These are phyloP conservation scores for Kazachstania africana DNA, from an alignment of 805 yeast genomes.

Conservation along the genomic window DNA sequence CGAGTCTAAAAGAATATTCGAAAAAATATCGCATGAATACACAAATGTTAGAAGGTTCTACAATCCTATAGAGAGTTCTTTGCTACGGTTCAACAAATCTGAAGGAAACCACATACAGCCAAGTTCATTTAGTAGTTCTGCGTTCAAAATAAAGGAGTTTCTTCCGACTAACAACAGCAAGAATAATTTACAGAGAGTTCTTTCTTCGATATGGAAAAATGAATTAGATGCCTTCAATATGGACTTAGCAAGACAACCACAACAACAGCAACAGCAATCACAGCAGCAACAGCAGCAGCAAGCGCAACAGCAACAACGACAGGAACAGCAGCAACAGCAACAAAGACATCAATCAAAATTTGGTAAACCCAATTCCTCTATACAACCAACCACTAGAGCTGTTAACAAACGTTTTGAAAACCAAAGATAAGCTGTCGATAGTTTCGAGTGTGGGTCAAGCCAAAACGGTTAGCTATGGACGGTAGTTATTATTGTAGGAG, in stretches of 20 bases:
- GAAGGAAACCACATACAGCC: slow-evolving; percentile 1
- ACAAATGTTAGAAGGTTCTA: slow-evolving; percentile 53
- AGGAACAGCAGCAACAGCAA: slow-evolving; percentile 3
- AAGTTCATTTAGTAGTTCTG: background rate
- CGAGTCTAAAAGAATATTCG: slow-evolving; percentile 64
- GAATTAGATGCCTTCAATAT: slow-evolving; percentile 18
- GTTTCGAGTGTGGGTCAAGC: no score
- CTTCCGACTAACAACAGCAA: slow-evolving; percentile 9
- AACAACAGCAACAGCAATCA: no score
- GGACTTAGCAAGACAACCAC: no score
- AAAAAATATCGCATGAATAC: slow-evolving; percentile 64
- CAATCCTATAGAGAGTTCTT: slow-evolving; percentile 58
- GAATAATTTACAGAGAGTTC: slow-evolving; percentile 15
- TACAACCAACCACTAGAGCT: slow-evolving; percentile 32
- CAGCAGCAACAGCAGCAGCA: slow-evolving; percentile 9
- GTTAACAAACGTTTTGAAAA: slow-evolving; percentile 29
- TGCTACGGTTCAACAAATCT: slow-evolving; percentile 32
- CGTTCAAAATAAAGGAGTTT: slow-evolving; percentile 8
- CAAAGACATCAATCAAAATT: background rate
- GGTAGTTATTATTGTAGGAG: no score
- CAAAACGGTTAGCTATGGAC: no score
- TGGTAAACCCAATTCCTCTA: slow-evolving; percentile 4
- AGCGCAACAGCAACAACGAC: background rate
- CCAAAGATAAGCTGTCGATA: no score
- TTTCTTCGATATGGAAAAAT: slow-evolving; percentile 22